phyloP scores from a whole-genome alignment of 2,329 filamentous ascomycete genomes.

The Arthroderma uncinatum region DNA sequence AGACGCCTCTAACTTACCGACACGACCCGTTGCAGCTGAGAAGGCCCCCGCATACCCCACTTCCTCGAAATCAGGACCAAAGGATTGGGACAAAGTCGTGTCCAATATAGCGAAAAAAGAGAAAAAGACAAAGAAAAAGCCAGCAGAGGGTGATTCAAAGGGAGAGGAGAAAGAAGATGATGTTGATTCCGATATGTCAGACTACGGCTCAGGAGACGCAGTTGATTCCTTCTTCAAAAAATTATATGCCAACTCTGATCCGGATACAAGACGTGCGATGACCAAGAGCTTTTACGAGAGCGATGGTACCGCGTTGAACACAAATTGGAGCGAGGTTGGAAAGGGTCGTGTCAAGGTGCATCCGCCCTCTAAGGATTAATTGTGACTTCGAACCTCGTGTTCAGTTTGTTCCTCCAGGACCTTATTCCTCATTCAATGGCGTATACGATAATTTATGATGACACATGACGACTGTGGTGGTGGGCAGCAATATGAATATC shows the following conservation, averaged over 20 bases:
- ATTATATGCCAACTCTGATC: slow-evolving; percentile 63
- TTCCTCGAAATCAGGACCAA: slow-evolving; percentile 69
- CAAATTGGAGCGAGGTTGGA: slow-evolving; percentile 77
- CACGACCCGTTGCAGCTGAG: slow-evolving; percentile 14
- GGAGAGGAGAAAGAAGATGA: slow-evolving; percentile 33
- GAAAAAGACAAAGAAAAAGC: slow-evolving; percentile 18
- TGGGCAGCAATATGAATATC: background rate
- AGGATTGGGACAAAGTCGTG: slow-evolving; percentile 81
- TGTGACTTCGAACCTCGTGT: background rate
- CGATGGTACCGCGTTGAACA: slow-evolving; percentile 84
- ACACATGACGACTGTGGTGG: background rate
- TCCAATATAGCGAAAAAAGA: slow-evolving; percentile 35
- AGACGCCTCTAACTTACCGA: slow-evolving; percentile 14
- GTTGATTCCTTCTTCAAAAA: slow-evolving; percentile 83
- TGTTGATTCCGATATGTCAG: slow-evolving; percentile 44
- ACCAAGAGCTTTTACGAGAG: slow-evolving; percentile 95
- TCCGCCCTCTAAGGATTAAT: slow-evolving; percentile 13
- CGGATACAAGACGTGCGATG: slow-evolving; percentile 83
- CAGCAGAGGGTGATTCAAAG: slow-evolving; percentile 21
- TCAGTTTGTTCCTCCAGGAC: background rate
- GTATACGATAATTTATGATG: background rate
- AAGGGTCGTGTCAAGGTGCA: slow-evolving; percentile 52
- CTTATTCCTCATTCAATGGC: background rate
- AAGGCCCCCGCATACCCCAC: slow-evolving; percentile 63
- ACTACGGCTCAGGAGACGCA: slow-evolving; percentile 46